A percentile compares a stretch with the other conserved stretches of the same genome.
These are phyloP conservation scores for Endocladia muricata DNA, from an alignment of 31 red algal species.

Conservation along the genomic window DNA sequence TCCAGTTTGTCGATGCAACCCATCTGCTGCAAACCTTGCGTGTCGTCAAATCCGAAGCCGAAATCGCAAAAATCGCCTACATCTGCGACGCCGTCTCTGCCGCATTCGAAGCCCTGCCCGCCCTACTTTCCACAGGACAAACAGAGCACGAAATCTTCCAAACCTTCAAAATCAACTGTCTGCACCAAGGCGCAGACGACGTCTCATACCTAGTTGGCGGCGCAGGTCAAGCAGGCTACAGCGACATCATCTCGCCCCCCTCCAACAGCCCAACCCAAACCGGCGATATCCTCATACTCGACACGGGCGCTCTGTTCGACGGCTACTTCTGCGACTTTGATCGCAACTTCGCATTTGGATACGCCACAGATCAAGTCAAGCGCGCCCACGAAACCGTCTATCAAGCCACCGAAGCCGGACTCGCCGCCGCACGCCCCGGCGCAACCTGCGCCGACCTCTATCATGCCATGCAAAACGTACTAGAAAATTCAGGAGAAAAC, in stretches of 20 bases:
- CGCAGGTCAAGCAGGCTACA: too few species aligned
- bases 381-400: neutral
- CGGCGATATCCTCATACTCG: neutral
- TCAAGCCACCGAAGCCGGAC: neutral
- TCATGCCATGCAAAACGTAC: neutral
- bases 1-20: too few species aligned
- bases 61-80: too few species aligned
- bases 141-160: too few species aligned
- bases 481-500: neutral
- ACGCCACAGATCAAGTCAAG: neutral
- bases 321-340: constrained; percentile 1
- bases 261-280: neutral
- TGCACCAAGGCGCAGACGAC: too few species aligned
- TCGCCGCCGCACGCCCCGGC: neutral
- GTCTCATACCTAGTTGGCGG: too few species aligned
- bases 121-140: too few species aligned
- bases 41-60: too few species aligned
- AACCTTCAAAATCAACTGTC: too few species aligned
- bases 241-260: neutral
- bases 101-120: too few species aligned
- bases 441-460: neutral
- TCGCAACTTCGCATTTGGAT: neutral
- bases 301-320: neutral
- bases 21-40: too few species aligned
- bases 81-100: too few species aligned